These are phyloP conservation scores for Aspergillus diversus DNA, from an alignment of 495 filamentous ascomycete species.

Conservation along the genomic window DNA sequence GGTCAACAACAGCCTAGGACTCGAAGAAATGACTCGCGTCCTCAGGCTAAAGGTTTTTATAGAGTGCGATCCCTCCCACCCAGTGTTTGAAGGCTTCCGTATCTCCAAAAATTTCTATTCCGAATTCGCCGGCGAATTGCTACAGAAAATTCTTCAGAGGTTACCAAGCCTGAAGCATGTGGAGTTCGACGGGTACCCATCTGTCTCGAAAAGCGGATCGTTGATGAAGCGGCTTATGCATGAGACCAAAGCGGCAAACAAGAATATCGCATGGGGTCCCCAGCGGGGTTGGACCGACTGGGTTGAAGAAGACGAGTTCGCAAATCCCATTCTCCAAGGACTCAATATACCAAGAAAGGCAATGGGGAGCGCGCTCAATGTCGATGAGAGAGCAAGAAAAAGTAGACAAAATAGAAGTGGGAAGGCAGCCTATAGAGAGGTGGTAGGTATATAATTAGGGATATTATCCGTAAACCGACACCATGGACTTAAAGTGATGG, in stretches of 20 bases:
- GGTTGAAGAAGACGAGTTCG: constrained; percentile 32
- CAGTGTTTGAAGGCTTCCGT: constrained; percentile 74
- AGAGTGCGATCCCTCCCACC: constrained; percentile 75
- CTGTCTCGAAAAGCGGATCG: constrained; percentile 67
- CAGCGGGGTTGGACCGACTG: constrained; percentile 65
- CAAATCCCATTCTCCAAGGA: constrained; percentile 20
- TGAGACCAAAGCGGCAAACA: constrained; percentile 52
- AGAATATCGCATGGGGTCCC: constrained; percentile 68
- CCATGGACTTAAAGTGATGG: neutral
- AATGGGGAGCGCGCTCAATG: constrained; percentile 6
- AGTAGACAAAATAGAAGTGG: no score
- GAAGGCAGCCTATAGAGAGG: no score
- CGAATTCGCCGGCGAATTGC: constrained; percentile 62
- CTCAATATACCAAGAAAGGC: constrained; percentile 7
- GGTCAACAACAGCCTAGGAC: constrained; percentile 65
- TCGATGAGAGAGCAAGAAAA: neutral
- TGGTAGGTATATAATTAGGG: no score
- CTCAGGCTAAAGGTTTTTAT: constrained; percentile 74
- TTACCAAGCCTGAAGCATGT: constrained; percentile 64
- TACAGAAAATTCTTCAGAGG: constrained; percentile 59
- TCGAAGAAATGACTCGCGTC: constrained; percentile 64
- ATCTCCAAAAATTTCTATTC: constrained; percentile 73
- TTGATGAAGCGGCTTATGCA: constrained; percentile 71
- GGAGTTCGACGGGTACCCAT: constrained; percentile 75
- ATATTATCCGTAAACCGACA: no score